Base-by-base conservation (phyloP, 768 basidiomycete genomes). In the Neoboletus subvelutipes region DNA sequence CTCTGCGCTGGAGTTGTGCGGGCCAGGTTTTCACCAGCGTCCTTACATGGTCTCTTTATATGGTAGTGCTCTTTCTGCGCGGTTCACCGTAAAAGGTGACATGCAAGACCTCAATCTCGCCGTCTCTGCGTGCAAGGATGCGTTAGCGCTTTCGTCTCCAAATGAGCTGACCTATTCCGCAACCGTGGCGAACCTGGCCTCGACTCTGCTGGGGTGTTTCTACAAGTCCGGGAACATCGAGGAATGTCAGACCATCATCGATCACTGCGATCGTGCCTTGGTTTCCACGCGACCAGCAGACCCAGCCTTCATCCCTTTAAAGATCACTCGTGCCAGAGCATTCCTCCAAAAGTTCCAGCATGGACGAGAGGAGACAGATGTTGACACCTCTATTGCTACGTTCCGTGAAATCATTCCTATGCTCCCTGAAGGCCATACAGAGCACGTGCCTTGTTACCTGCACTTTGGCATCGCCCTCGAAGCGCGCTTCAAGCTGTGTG, bases 261-360 rank as follows among this genome's bases (percentile, higher is more conserved):
- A 54, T 40, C 51, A 59, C 43, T 70, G 69, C 24, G 61, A 70
- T 58, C 56, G 45, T 45, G 57, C 56, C 5, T 47, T 68, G 28
- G 49, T 8, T 43, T 59, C 45, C 22, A 17, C 41, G 12, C 47
- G 31, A 10, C 45, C 50, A 12, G 36, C 40, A 28, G 37, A 55
- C 1, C 22, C 50, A 6, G 29, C 20, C 5, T 22, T 42, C 40
- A 6, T 58, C 45, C 9, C 34, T 15, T 20, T 69, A 31, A 52
- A 59, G 45, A 31, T 39, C 10, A 46, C 41, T 26, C 66, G 66
- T 37, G 67, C 64, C 20, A 39, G 22, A 26, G 62, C 67, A 13
- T 50, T 68, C 6, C 45, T 57, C n/a, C 45, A 52, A 6, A 64
- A 36, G 17, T 64, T 58, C 42, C 28, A 47, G 33, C 5, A 36